These are phyloP conservation scores for Sclerotinia glacialis DNA, from an alignment of 2,329 filamentous ascomycete genomes.

Conservation along the genomic window DNA sequence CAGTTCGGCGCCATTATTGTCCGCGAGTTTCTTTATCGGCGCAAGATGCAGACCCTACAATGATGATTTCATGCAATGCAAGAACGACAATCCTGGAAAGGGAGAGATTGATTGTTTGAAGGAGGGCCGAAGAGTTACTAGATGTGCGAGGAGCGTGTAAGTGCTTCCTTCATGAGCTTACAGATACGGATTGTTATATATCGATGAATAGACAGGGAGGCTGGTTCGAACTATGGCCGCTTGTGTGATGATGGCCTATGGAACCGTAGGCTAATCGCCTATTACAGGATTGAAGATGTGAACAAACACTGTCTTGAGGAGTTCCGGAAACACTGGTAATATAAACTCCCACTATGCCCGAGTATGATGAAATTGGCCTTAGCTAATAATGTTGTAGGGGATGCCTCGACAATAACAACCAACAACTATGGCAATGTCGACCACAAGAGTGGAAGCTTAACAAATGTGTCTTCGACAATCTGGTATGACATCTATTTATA, in stretches of 20 bases:
- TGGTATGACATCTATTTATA: slow-evolving; percentile 59
- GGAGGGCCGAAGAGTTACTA: slow-evolving; percentile 93
- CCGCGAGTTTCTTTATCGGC: slow-evolving; percentile 94
- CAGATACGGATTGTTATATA: too few relatives aligned
- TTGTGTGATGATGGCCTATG: neutral
- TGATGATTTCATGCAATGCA: slow-evolving; percentile 99
- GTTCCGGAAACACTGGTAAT: slow-evolving; percentile 79
- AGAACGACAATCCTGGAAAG: slow-evolving; percentile 84
- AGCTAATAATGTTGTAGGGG: slow-evolving; percentile 46
- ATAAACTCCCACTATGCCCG: neutral
- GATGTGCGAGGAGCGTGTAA: slow-evolving; percentile 95
- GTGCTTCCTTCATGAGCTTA: slow-evolving; percentile 43
- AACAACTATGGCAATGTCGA: slow-evolving; percentile 94
- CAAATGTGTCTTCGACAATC: slow-evolving; percentile 91
- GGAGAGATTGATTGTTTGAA: slow-evolving; percentile 94
- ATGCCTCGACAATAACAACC: slow-evolving; percentile 96
- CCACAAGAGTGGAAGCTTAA: slow-evolving; percentile 85
- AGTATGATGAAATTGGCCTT: neutral
- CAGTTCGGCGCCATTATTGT: slow-evolving; percentile 87
- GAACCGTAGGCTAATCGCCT: slow-evolving; percentile 20
- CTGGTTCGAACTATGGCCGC: neutral
- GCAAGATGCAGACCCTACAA: slow-evolving; percentile 93
- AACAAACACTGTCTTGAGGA: slow-evolving; percentile 90
- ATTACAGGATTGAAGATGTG: slow-evolving; percentile 78
- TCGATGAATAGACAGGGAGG: slow-evolving; percentile 24